Evolutionary conservation across 768 basidiomycete species (phyloP).

Genomic region (Pleurotus tuber-regium): DNA sequence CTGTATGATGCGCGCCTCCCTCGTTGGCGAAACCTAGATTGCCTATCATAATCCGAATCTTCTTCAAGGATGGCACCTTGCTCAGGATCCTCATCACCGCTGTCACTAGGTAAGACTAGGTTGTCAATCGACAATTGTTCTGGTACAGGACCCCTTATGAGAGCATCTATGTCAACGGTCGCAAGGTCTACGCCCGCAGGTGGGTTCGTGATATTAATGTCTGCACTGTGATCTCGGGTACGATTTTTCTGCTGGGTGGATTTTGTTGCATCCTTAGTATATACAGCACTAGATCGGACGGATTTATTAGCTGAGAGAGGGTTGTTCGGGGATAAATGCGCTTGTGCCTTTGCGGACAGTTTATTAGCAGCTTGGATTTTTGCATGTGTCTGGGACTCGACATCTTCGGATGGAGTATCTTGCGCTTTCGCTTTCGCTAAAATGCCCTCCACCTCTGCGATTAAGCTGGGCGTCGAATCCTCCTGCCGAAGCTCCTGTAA

Average conservation of each 20-base stretch:
- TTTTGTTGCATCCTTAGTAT: not conserved
- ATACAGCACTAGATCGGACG: not conserved
- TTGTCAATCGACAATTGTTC: constrained; percentile 27
- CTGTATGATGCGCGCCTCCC: constrained; percentile 19
- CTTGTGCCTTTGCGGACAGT: constrained; percentile 1
- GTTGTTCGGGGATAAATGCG: not conserved
- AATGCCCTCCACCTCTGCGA: constrained; percentile 40
- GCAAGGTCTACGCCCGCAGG: not conserved
- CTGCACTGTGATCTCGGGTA: not conserved
- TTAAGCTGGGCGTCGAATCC: constrained; percentile 26
- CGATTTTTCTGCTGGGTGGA: not conserved
- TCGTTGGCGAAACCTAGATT: constrained; percentile 23
- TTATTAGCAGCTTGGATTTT: too few relatives aligned
- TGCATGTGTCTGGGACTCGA: constrained; percentile 14
- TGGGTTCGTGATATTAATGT: not conserved
- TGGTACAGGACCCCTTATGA: constrained; percentile 42
- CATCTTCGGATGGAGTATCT: constrained; percentile 14
- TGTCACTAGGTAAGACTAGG: constrained; percentile 37
- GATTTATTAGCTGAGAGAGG: not conserved
- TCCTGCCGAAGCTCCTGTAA: constrained; percentile 39
- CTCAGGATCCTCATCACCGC: constrained; percentile 38
- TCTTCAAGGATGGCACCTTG: constrained; percentile 31
- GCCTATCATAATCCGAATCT: constrained; percentile 32
- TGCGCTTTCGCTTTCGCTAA: constrained; percentile 24
- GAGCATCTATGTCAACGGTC: constrained; percentile 30